Percentiles rank a stretch among this genome's conserved stretches.
Conservation (phyloP, 2,329 filamentous ascomycete genomes). For the Aspergillus vadensis region DNA sequence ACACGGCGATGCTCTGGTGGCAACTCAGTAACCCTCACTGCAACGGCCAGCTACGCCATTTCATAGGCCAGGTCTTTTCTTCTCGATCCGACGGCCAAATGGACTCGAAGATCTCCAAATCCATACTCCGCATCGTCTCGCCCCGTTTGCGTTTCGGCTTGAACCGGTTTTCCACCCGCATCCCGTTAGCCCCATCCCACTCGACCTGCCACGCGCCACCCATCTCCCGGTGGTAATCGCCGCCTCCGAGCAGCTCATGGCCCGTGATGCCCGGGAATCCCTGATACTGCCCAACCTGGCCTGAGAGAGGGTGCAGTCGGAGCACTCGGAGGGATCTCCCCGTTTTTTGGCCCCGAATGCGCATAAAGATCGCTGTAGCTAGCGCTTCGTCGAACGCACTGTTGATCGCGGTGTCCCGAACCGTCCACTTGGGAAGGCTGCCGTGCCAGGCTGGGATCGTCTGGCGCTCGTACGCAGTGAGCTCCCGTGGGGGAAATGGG, state of each 20-base stretch:
- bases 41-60: background rate
- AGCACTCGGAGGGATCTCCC: background rate
- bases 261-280: background rate
- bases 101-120: background rate
- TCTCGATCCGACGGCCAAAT: background rate
- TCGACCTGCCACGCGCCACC: background rate
- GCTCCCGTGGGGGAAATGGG: background rate
- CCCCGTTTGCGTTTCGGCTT: background rate
- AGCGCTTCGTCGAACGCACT: background rate
- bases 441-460: background rate
- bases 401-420: background rate
- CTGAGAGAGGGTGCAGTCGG: background rate
- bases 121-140: background rate
- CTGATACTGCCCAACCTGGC: background rate
- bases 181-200: background rate
- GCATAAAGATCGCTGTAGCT: background rate
- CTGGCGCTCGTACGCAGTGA: background rate
- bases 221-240: background rate
- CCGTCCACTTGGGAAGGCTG: background rate
- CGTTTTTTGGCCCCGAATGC: background rate
- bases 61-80: background rate
- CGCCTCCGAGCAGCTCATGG: background rate
- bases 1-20: background rate
- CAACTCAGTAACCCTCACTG: background rate
- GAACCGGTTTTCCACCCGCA: background rate